Percentiles rank a stretch among this genome's conserved stretches.
Conservation (phyloP, 2,329 filamentous ascomycete species). For the Annulohypoxylon truncatum region DNA sequence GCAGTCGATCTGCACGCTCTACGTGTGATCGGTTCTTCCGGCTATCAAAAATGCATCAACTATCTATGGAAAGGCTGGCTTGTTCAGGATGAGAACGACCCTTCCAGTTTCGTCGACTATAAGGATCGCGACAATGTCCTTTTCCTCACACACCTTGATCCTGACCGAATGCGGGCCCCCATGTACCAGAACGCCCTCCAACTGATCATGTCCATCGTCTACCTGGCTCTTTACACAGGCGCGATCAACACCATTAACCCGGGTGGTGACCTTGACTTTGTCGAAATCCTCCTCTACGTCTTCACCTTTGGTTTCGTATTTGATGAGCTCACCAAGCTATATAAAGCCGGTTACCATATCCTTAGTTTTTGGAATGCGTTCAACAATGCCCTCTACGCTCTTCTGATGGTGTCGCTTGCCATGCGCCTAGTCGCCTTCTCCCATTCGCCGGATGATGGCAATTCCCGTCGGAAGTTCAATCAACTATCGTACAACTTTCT, state of each 20-base stretch:
- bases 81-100: slow-evolving; percentile 93
- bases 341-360: slow-evolving; percentile 92
- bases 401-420: slow-evolving; percentile 82
- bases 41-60: slow-evolving; percentile 94
- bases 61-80: slow-evolving; percentile 97
- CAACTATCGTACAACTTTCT: slow-evolving; percentile 92
- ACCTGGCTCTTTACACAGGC: slow-evolving; percentile 84
- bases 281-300: slow-evolving; percentile 86
- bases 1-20: slow-evolving; percentile 93
- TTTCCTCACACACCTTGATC: slow-evolving; percentile 87
- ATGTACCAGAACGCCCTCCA: slow-evolving; percentile 93
- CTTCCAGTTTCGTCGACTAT: slow-evolving; percentile 90
- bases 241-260: slow-evolving; percentile 96
- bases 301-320: slow-evolving; percentile 93
- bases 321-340: slow-evolving; percentile 89
- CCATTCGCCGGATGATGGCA: slow-evolving; percentile 60
- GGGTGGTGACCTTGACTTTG: slow-evolving; percentile 81
- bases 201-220: slow-evolving; percentile 84
- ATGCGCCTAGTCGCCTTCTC: slow-evolving; percentile 82
- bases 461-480: slow-evolving; percentile 74
- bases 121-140: slow-evolving; percentile 80
- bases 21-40: slow-evolving; percentile 87
- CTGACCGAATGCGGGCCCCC: slow-evolving; percentile 92
- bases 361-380: slow-evolving; percentile 98
- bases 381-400: slow-evolving; percentile 83